Percentiles rank a stretch among this genome's conserved stretches.
These are phyloP conservation scores for Lycium ferocissimum DNA, from an alignment of 257 asterid species.

Conservation along the genomic window DNA sequence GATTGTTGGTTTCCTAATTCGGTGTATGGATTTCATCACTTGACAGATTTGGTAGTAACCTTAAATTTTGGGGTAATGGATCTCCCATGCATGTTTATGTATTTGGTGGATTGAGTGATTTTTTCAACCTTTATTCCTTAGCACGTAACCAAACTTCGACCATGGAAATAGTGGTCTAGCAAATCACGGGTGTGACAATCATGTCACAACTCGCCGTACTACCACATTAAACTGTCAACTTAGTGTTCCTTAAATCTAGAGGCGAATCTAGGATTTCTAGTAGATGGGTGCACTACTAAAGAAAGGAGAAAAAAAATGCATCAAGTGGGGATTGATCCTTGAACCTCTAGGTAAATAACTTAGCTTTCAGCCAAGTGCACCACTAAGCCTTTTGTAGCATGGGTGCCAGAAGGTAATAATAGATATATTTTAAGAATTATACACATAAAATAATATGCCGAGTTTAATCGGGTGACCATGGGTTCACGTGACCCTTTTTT, in stretches of 20 bases:
- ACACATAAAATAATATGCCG: too few species aligned
- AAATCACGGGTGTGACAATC: background rate
- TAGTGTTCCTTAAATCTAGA: constrained; percentile 5
- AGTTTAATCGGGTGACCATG: too few species aligned
- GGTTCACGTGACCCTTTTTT: too few species aligned
- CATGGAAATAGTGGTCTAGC: background rate
- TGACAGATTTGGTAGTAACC: background rate
- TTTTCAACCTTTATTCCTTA: background rate
- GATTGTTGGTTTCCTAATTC: constrained; percentile 23
- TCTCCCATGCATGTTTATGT: constrained; percentile 16
- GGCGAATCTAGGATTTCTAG: too few species aligned
- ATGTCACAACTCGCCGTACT: background rate
- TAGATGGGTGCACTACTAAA: too few species aligned
- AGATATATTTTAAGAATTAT: too few species aligned
- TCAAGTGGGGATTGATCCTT: too few species aligned
- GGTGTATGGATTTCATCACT: constrained; percentile 1
- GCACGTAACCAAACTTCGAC: background rate
- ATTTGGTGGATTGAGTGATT: constrained; percentile 9
- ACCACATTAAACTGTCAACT: background rate
- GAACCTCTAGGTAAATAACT: too few species aligned
- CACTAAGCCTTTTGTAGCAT: too few species aligned
- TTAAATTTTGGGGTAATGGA: background rate
- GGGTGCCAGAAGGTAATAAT: too few species aligned
- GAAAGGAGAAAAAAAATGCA: too few species aligned
- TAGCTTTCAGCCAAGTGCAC: too few species aligned